Evolutionary conservation across 169 alveolate genomes (phyloP), one percentile per base, ranked within the genome.

Genomic region (Plasmodium vivax): DNA sequence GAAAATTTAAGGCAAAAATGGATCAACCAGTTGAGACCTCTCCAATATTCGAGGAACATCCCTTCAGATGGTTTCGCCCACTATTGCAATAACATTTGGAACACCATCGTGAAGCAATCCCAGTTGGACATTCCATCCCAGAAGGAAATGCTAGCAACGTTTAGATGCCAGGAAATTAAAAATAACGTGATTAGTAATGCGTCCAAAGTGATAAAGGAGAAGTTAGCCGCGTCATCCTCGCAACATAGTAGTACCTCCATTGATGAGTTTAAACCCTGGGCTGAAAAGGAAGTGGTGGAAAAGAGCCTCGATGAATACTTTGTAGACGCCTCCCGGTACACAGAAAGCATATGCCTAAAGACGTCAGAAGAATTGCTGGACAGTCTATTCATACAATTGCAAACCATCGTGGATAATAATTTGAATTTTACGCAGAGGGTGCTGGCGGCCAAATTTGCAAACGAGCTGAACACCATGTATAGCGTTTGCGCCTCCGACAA

Each of bases 31-130:
- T 92, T 97, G 43, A 88, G 96, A 32, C 98, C 98, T 6, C n/a
- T n/a, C 41, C 43, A 91, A 19, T 98, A 98, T 95, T 96, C 98
- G 3, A 92, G 98, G 82, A 71, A 81, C 47, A 96, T 98, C 23
- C 99, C 99, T 3, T 94, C 98, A 1, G 99, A 98, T 75, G 98
- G 99, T 45, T 96, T 97, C 93, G 97, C 96, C 19, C 95, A 92
- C 73, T 98, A 97, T 84, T 93, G 96, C 36, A 68, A 85, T 85
- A 95, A 90, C 80, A 91, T 96, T 30, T 92, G 97, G 97, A 95
- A 96, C 45, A 97, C 98, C 23, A 97, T 97, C 5, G 96, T 93
- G 94, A 96, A 97, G 85, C 98, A 97, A 95, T 92, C 95, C n/a
- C 98, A 97, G 56, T 82, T 97, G 93, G 98, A 97, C 82, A 97